Evolutionary conservation across 768 basidiomycete species (phyloP).

Genomic region (Panaeolus cyanescens): DNA sequence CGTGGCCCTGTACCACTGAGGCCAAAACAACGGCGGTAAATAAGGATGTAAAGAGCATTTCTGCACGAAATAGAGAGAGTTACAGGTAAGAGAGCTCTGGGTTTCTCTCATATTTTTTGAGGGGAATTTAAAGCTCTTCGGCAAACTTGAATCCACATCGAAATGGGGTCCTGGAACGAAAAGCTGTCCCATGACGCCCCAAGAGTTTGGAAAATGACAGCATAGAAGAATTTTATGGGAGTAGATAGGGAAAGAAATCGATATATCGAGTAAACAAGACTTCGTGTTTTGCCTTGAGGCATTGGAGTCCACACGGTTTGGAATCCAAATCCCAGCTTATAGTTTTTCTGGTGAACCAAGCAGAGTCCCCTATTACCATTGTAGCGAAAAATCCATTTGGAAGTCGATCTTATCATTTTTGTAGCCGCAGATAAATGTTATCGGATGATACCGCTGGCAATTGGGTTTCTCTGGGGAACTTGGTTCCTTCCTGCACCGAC

Average conservation of each 20-base stretch:
- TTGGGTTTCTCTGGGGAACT: background rate
- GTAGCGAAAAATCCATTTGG: background rate
- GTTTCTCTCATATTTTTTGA: background rate
- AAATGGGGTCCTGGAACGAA: background rate
- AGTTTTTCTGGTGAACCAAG: background rate
- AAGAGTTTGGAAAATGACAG: conserved; percentile 14
- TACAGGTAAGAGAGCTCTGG: conserved; percentile 3
- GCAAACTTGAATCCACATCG: background rate
- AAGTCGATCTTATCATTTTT: background rate
- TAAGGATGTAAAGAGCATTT: conserved; percentile 21
- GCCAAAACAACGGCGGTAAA: conserved; percentile 24
- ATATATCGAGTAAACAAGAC: conserved; percentile 15
- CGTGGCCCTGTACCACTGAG: conserved; percentile 26
- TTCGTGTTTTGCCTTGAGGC: conserved; percentile 57
- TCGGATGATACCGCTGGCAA: background rate
- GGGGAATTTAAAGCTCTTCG: background rate
- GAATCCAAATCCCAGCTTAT: background rate
- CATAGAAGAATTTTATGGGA: conserved; percentile 10
- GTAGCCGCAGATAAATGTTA: background rate
- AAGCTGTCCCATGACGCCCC: background rate
- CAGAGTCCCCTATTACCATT: background rate
- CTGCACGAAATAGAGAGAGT: conserved; percentile 6
- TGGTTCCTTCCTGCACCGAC: background rate
- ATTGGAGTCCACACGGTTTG: conserved; percentile 29
- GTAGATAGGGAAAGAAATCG: conserved; percentile 18